phyloP scores from a whole-genome alignment of 2,329 filamentous ascomycete genomes.

The Botrytis porri region DNA sequence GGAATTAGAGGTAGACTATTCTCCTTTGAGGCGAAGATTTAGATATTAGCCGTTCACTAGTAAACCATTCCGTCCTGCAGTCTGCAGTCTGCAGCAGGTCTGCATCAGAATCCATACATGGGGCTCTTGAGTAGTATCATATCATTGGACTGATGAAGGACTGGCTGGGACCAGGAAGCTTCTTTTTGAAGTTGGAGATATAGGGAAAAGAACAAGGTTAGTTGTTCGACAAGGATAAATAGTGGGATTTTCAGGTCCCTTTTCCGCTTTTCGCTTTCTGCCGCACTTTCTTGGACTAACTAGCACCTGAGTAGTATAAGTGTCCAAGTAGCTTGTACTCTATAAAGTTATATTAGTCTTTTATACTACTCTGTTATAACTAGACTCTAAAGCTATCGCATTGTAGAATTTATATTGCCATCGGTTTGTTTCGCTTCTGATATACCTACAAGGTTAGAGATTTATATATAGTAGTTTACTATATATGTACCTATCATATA shows the following conservation, averaged over 20 bases:
- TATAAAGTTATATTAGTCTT: not conserved
- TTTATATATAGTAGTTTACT: not conserved
- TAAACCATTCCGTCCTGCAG: not conserved
- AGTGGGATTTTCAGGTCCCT: not conserved
- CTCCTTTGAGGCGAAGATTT: not conserved
- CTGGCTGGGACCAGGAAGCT: slow-evolving; percentile 12
- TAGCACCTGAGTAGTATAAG: not conserved
- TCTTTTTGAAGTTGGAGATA: slow-evolving; percentile 18
- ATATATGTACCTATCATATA: not conserved
- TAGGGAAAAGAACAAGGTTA: slow-evolving; percentile 13
- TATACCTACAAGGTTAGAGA: not conserved
- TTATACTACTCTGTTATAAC: not conserved
- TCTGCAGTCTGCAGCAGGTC: not conserved
- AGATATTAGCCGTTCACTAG: slow-evolving; percentile 8
- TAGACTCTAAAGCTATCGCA: not conserved
- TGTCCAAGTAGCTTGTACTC: not conserved
- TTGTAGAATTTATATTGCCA: not conserved
- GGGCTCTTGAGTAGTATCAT: slow-evolving; percentile 25
- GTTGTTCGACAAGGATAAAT: not conserved
- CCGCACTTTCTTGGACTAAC: not conserved
- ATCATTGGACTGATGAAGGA: slow-evolving; percentile 28
- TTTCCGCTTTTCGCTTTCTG: not conserved
- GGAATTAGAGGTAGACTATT: not conserved
- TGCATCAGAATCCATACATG: slow-evolving; percentile 23
- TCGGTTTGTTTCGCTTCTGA: not conserved